Percentiles rank a stretch among this genome's conserved stretches.
These are phyloP conservation scores for Cicer yamashitae DNA, from an alignment of 306 rosid genomes.

Conservation along the genomic window DNA sequence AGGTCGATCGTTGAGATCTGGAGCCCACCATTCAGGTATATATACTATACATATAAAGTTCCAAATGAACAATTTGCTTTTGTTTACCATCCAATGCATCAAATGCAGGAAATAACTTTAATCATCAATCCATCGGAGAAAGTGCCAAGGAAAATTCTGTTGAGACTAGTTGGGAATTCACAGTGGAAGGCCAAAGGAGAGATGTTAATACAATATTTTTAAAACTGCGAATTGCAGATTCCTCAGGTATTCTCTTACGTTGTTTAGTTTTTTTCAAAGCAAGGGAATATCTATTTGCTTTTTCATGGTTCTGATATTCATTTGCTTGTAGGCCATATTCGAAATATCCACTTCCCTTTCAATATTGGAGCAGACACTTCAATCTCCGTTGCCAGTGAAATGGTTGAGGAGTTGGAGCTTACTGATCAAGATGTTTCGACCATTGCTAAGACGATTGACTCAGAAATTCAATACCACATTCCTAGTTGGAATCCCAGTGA, in stretches of 20 bases:
- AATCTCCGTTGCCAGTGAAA: constrained; percentile 92
- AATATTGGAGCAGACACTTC: constrained; percentile 86
- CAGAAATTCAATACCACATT: constrained; percentile 68
- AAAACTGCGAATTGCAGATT: constrained; percentile 81
- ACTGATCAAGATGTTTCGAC: constrained; percentile 91
- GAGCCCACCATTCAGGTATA: constrained; percentile 54
- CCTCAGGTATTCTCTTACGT: constrained; percentile 61
- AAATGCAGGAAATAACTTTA: constrained; percentile 55
- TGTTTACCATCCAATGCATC: constrained; percentile 45
- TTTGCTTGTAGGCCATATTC: constrained; percentile 65
- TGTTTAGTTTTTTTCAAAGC: constrained; percentile 3
- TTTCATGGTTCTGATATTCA: constrained; percentile 36
- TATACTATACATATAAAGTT: constrained; percentile 24
- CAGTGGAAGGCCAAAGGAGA: constrained; percentile 84
- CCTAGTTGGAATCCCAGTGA: constrained; percentile 69
- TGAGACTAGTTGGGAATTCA: constrained; percentile 70
- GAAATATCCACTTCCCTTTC: constrained; percentile 95
- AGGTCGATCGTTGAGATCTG: constrained; percentile 52
- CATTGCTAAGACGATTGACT: constrained; percentile 80
- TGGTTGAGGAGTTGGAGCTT: constrained; percentile 93
- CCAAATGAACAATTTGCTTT: constrained; percentile 30
- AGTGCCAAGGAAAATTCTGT: constrained; percentile 45
- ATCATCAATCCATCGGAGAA: constrained; percentile 44
- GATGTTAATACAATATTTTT: constrained; percentile 79
- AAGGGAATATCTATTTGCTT: constrained; percentile 14